Conservation (phyloP, 306 rosid species). For the Glycine tomentella region DNA sequence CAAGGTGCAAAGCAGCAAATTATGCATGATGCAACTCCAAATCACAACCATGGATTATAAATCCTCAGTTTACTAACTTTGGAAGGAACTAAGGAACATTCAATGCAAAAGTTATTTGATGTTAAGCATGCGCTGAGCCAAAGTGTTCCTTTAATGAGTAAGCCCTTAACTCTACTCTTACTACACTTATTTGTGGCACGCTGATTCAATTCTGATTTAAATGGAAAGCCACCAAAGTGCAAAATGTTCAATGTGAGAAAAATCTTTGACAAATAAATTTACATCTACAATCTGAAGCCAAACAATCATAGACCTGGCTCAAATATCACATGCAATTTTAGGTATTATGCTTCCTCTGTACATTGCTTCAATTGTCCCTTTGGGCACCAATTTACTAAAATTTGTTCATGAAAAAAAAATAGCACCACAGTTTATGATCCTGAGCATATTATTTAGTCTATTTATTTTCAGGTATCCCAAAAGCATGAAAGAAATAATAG, state of each 20-base stretch:
- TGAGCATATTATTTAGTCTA: constrained; percentile 9
- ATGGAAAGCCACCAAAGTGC: constrained; percentile 24
- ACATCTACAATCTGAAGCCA: constrained; percentile 11
- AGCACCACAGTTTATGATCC: constrained; percentile 24
- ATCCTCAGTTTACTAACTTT: not conserved
- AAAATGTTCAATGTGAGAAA: constrained; percentile 15
- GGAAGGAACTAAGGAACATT: not conserved
- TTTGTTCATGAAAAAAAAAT: not conserved
- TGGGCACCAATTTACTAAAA: constrained; percentile 36
- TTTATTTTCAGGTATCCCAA: constrained; percentile 17
- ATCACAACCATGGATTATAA: not conserved
- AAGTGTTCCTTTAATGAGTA: constrained; percentile 2
- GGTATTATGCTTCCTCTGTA: not conserved
- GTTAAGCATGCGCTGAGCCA: constrained; percentile 27
- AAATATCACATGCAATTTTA: not conserved
- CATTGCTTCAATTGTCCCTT: not conserved
- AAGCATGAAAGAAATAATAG: constrained; percentile 42
- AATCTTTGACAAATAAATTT: constrained; percentile 9
- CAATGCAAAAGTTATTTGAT: not conserved
- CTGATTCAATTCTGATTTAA: not conserved
- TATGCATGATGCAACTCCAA: constrained; percentile 6
- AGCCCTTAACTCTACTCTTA: not conserved
- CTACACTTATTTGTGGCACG: not conserved
- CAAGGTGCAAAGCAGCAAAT: not conserved
- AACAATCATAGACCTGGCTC: constrained; percentile 21